Evolutionary conservation across 257 asterid species (phyloP), one percentile per base, ranked within the genome.

Genomic region (Parsonsia alboflavescens): DNA sequence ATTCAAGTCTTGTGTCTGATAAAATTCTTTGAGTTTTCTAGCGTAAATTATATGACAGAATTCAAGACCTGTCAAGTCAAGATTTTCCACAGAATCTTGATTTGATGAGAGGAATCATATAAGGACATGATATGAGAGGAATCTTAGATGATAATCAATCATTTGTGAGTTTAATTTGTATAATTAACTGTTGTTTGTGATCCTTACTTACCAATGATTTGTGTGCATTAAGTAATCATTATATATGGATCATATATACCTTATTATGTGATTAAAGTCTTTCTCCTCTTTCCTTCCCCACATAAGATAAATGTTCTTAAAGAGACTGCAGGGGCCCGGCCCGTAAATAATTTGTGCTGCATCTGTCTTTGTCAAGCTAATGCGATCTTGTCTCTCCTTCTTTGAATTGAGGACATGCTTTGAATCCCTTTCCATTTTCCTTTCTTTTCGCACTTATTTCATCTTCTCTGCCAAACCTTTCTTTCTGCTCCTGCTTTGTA

Each of bases 371-470:
- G 78, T 84, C 85, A 71, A 74, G 70, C 78, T 76, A 81, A 80
- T 80, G 88, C 69, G 81, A 80, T 82, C 75, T 85, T 85, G 88
- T 84, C 86, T 78, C 80, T 6, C 70, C 85, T 22, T 56, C 59
- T 72, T 73, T 68, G 41, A 5, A n/a, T n/a, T n/a, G n/a, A n/a
- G 46, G 64, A 70, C 70, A 33, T 63, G 33, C 48, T 52, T 46
- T 61, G 7, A 45, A 33, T 64, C 26, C 49, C 70, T 64, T 76
- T 33, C 59, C 13, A 61, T 28, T 15, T 62, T 46, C 11, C 16
- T 49, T 42, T 70, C 4, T 13, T 71, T 77, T 71, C 39, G 28
- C 49, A 36, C 70, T 64, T 49, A 64, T 33, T 36, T 64, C 70
- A 64, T 16, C 39, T 64, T 36, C 46, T 64, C 36, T 10, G 26